phyloP scores from a whole-genome alignment of 2,329 filamentous ascomycete species.

The Sclerotinia spermophila region DNA sequence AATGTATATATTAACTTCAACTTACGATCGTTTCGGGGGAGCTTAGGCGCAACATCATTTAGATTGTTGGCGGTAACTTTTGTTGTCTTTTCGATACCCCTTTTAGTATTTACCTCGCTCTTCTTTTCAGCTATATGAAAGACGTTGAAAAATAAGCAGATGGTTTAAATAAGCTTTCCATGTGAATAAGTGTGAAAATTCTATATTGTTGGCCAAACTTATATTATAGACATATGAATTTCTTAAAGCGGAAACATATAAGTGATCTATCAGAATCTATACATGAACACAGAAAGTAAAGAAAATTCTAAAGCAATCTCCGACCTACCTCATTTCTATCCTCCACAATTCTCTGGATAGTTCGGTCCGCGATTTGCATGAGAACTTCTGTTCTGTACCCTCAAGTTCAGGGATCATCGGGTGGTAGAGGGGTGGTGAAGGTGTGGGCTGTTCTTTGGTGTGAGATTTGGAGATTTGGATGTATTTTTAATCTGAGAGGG shows the following conservation, averaged over 20 bases:
- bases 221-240: background rate
- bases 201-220: background rate
- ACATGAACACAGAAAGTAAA: background rate
- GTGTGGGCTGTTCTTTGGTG: too few relatives aligned
- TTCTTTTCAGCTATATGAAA: background rate
- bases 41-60: constrained; percentile 3
- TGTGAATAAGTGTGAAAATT: background rate
- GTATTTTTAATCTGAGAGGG: background rate
- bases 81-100: constrained; percentile 15
- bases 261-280: background rate
- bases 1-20: constrained; percentile 4
- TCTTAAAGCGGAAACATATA: background rate
- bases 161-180: background rate
- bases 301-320: background rate
- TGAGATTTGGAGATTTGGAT: background rate
- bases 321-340: background rate
- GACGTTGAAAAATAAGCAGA: background rate
- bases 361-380: too few relatives aligned
- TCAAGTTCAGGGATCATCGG: background rate
- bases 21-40: constrained; percentile 2
- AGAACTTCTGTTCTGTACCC: background rate
- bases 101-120: background rate
- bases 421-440: background rate
- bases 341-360: background rate
- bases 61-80: background rate